phyloP scores from a whole-genome alignment of 2,329 filamentous ascomycete species.

The Pseudogymnoascus sp. region DNA sequence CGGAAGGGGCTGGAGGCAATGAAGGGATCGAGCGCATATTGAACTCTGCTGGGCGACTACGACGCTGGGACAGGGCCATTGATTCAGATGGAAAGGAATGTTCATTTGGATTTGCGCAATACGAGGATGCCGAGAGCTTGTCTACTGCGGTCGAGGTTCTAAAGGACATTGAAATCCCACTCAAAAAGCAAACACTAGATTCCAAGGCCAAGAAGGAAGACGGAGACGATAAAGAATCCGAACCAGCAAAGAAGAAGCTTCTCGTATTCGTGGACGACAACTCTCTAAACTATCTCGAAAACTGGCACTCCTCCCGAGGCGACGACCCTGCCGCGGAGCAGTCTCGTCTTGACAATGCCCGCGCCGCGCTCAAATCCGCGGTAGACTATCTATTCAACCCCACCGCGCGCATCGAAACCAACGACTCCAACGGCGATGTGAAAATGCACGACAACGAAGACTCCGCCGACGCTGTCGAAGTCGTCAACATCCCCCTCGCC shows the following conservation, averaged over 20 bases:
- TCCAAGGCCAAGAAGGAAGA: constrained; percentile 37
- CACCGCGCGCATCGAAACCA: constrained; percentile 35
- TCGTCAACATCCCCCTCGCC: constrained; percentile 81
- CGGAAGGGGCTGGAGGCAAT: constrained; percentile 69
- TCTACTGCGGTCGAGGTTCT: constrained; percentile 79
- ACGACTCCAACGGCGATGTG: constrained; percentile 60
- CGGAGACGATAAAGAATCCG: constrained; percentile 28
- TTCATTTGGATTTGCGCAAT: constrained; percentile 93
- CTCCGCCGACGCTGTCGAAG: constrained; percentile 63
- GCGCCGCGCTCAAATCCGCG: constrained; percentile 58
- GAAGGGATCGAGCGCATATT: constrained; percentile 74
- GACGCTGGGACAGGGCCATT: constrained; percentile 77
- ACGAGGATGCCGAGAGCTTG: constrained; percentile 83
- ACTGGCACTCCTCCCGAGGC: constrained; percentile 61
- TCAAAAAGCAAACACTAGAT: constrained; percentile 61
- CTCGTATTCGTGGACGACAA: constrained; percentile 73
- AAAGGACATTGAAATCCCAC: constrained; percentile 72
- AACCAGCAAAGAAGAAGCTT: constrained; percentile 59
- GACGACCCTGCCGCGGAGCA: constrained; percentile 57
- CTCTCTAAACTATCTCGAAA: constrained; percentile 77
- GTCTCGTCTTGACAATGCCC: constrained; percentile 63
- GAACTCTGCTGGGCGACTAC: constrained; percentile 66
- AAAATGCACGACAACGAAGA: constrained; percentile 59
- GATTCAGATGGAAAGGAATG: constrained; percentile 69
- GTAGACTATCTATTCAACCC: constrained; percentile 70